These are phyloP conservation scores for Mycena pura DNA, from an alignment of 768 basidiomycete genomes.

Conservation along the genomic window DNA sequence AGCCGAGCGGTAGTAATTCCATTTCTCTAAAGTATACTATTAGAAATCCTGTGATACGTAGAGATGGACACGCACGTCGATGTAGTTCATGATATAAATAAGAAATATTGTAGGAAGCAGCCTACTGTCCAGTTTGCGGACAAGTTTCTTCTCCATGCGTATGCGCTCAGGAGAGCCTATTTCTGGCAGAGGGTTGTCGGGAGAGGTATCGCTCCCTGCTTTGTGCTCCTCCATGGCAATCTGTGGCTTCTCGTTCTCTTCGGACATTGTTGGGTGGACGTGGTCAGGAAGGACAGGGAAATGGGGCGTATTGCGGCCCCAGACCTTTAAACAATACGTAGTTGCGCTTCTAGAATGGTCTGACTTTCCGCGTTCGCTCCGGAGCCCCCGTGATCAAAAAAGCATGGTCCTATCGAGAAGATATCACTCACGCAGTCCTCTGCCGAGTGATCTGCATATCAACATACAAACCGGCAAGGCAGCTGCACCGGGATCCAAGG, in stretches of 20 bases:
- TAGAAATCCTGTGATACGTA: neutral
- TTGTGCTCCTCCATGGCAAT: neutral
- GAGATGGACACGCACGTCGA: constrained; percentile 53
- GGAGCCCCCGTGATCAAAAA: constrained; percentile 1
- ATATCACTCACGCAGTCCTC: neutral
- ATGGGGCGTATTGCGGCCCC: neutral
- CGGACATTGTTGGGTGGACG: constrained; percentile 6
- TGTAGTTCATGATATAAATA: constrained; percentile 72
- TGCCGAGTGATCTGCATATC: no score
- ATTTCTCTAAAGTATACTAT: constrained; percentile 42
- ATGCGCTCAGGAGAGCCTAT: constrained; percentile 36
- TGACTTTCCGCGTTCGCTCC: no score
- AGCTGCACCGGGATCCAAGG: no score
- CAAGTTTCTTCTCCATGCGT: constrained; percentile 50
- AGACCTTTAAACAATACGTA: neutral
- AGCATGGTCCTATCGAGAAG: constrained; percentile 6
- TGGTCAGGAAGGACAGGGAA: neutral
- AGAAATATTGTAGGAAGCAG: constrained; percentile 63
- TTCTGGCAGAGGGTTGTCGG: constrained; percentile 3
- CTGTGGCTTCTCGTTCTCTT: constrained; percentile 12
- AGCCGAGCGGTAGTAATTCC: constrained; percentile 58
- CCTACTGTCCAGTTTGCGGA: constrained; percentile 61
- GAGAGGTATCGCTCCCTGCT: neutral
- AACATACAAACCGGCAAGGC: no score
- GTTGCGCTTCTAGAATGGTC: constrained; percentile 5